Conservation (phyloP, 2,329 filamentous ascomycete genomes). For the Graphium sp. region DNA sequence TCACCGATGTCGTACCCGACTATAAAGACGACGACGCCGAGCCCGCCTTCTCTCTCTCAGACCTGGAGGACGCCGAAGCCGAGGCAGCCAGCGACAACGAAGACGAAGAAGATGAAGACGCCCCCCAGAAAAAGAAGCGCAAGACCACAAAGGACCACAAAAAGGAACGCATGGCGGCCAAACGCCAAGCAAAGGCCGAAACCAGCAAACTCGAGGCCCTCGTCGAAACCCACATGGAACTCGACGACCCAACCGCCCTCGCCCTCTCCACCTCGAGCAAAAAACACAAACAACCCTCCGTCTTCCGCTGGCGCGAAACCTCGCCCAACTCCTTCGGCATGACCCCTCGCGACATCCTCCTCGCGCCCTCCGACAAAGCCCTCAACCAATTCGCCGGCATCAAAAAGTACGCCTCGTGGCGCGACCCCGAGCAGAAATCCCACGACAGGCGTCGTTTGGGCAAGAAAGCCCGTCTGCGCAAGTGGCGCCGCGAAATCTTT, state of each 20-base stretch:
- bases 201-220: conserved; percentile 72
- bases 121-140: conserved; percentile 33
- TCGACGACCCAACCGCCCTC: conserved; percentile 48
- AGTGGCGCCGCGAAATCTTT: conserved; percentile 62
- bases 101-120: conserved; percentile 18
- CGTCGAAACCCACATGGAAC: conserved; percentile 64
- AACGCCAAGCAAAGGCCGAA: conserved; percentile 65
- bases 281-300: conserved; percentile 11
- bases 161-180: conserved; percentile 35
- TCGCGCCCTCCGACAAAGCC: conserved; percentile 67
- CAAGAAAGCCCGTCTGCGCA: conserved; percentile 78
- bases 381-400: conserved; percentile 85
- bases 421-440: conserved; percentile 76
- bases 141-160: conserved; percentile 45
- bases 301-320: conserved; percentile 88
- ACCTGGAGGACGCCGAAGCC: conserved; percentile 26
- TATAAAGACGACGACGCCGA: conserved; percentile 51
- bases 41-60: conserved; percentile 37
- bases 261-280: conserved; percentile 23
- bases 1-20: conserved; percentile 77
- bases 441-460: conserved; percentile 76
- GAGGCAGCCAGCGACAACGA: conserved; percentile 17
- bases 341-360: conserved; percentile 74
- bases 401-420: conserved; percentile 86
- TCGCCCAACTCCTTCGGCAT: conserved; percentile 82